Evolutionary conservation across 2,329 filamentous ascomycete genomes (phyloP).

Genomic region (Tricladium varicosporioides): DNA sequence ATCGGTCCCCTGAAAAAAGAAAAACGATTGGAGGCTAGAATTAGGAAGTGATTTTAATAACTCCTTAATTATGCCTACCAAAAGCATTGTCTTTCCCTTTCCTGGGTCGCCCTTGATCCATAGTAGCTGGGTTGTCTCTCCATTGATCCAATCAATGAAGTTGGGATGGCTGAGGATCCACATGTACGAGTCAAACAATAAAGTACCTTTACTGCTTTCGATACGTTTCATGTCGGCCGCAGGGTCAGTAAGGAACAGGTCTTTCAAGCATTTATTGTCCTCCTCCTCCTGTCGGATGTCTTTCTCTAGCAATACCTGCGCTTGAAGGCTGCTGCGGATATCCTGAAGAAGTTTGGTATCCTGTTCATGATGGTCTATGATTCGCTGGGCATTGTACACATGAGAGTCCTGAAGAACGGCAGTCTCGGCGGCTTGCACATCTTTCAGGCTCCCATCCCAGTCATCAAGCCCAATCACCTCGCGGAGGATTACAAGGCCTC

Average conservation of each 20-base stretch:
- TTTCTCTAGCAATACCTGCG: not conserved
- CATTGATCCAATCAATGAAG: conserved; percentile 29
- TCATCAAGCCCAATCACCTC: not conserved
- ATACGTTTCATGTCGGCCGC: conserved; percentile 38
- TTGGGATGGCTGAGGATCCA: conserved; percentile 35
- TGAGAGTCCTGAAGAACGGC: not conserved
- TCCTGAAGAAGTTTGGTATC: not conserved
- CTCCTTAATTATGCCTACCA: conserved; percentile 15
- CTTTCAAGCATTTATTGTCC: conserved; percentile 19
- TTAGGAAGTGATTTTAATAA: not conserved
- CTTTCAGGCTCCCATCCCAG: not conserved
- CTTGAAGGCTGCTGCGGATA: not conserved
- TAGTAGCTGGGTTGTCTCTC: conserved; percentile 27
- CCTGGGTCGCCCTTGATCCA: too few relatives aligned
- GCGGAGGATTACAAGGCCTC: not conserved
- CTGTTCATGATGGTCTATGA: not conserved
- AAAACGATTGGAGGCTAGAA: conserved; percentile 34
- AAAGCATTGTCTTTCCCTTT: conserved; percentile 37
- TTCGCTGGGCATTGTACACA: not conserved
- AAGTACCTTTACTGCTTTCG: conserved; percentile 35
- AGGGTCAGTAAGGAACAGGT: conserved; percentile 33
- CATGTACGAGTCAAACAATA: conserved; percentile 35
- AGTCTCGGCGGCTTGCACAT: not conserved
- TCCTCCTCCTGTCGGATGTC: too few relatives aligned
- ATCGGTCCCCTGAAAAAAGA: conserved; percentile 44